Conservation (phyloP, 2,329 filamentous ascomycete genomes). For the Cucurbitaria berberidis region DNA sequence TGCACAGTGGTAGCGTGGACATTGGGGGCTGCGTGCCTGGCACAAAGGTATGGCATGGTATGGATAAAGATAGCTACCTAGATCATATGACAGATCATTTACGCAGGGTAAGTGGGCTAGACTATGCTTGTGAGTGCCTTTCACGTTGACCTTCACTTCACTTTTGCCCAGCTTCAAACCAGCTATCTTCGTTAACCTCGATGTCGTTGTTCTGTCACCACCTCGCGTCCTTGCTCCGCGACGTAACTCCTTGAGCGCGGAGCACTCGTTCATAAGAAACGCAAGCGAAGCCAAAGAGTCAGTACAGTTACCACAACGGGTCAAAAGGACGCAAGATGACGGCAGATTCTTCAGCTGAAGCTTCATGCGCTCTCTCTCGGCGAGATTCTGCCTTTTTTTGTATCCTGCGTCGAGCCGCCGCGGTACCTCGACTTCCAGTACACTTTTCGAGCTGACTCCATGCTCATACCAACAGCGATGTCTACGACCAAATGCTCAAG, state of each 20-base stretch:
- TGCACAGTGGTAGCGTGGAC: neutral
- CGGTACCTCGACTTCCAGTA: neutral
- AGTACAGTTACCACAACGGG: neutral
- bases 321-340: neutral
- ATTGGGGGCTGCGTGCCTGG: too few relatives aligned
- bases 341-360: neutral
- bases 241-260: too few relatives aligned
- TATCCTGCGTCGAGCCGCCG: neutral
- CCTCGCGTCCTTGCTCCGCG: too few relatives aligned
- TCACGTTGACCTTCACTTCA: too few relatives aligned
- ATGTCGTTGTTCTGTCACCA: too few relatives aligned
- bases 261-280: neutral
- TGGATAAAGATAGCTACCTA: too few relatives aligned
- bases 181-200: too few relatives aligned
- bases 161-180: too few relatives aligned
- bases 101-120: too few relatives aligned
- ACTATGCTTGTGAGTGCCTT: too few relatives aligned
- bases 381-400: neutral
- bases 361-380: neutral
- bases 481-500: neutral
- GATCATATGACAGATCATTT: too few relatives aligned
- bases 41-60: too few relatives aligned
- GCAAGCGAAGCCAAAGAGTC: neutral
- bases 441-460: neutral
- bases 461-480: neutral